Conservation (phyloP, 75 land plant species). For the Pinus tabuliformis region DNA sequence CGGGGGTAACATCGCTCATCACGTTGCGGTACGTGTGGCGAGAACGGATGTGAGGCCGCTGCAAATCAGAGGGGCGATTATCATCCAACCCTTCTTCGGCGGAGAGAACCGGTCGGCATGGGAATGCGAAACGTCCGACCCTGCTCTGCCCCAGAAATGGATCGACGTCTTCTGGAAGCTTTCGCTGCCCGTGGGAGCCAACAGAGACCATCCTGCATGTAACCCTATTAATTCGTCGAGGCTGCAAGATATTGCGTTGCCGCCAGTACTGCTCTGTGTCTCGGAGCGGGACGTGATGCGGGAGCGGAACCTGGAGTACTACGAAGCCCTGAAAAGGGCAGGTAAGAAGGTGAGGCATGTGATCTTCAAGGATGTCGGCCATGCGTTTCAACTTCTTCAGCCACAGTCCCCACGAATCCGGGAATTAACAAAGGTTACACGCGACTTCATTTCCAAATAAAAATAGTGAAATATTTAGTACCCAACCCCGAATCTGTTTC, state of each 20-base stretch:
- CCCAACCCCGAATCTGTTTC: no score
- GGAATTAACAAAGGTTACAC: no score
- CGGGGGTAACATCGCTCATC: constrained; percentile 75
- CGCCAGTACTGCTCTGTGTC: constrained; percentile 25
- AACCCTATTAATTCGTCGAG: constrained; percentile 24
- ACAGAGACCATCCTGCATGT: constrained; percentile 48
- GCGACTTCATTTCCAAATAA: no score
- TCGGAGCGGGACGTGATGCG: constrained; percentile 43
- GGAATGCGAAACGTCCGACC: constrained; percentile 23
- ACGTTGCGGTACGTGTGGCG: constrained; percentile 22
- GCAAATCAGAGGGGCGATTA: constrained; percentile 26
- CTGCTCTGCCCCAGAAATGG: constrained; percentile 22
- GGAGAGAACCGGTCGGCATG: constrained; percentile 39
- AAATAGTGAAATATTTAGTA: no score
- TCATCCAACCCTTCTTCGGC: constrained; percentile 66
- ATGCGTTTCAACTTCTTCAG: constrained; percentile 46
- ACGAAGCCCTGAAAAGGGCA: constrained; percentile 19
- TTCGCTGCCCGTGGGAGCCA: constrained; percentile 42
- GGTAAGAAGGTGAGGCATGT: constrained; percentile 31
- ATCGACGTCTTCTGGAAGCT: constrained; percentile 54
- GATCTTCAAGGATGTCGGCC: constrained; percentile 42
- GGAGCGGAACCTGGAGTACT: constrained; percentile 48
- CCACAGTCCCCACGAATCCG: no score
- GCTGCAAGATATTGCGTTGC: constrained; percentile 10
- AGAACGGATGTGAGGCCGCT: constrained; percentile 21